Evolutionary conservation across 192 early-diverging fungal genomes (phyloP), one percentile per base, ranked within the genome.

Genomic region (Backusella westeae): DNA sequence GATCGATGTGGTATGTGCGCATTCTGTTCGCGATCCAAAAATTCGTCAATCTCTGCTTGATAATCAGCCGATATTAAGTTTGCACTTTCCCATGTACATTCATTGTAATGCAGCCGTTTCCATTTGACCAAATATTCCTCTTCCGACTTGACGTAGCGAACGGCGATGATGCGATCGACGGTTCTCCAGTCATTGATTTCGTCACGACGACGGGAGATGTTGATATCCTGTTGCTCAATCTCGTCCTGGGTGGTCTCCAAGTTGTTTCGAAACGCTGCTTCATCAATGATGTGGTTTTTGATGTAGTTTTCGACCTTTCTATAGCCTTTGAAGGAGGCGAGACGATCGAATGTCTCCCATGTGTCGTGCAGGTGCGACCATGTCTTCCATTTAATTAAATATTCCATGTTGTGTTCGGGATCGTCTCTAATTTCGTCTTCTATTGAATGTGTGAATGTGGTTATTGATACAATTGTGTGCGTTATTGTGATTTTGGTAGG

Each of bases 61-160:
- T 89, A 90, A 6, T 93, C 91, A 0, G 81, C 67, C 8, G 87
- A 82, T 59, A 95, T 90, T 49, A 88, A 82, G 44, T 94, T 90
- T 41, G 89, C 91, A 0, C 88, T 79, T 73, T 99, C 96, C 96
- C 96, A 99, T 3, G 97, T 96, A 71, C 91, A 91, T 56, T 96
- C 88, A 77, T 92, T 89, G 80, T 99, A 98, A 42, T 92, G 87
- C 34, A 99, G 81, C 10, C 92, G 89, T 76, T 91, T 91, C 95
- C 97, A 99, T 80, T 97, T 97, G 81, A 93, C 93, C 38, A 98
- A 87, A 74, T 99, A 99, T 85, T 97, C 94, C 15, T 87, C 89
- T 19, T 89, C 88, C 1, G 41, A 26, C 10, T 80, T 81, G 12
- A 74, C 34, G 12, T 84, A 85, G 34, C 94, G 89, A 9, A 85